Evolutionary conservation across 2,329 filamentous ascomycete species (phyloP), one percentile per base, ranked within the genome.

Genomic region (Colletotrichum sp.): DNA sequence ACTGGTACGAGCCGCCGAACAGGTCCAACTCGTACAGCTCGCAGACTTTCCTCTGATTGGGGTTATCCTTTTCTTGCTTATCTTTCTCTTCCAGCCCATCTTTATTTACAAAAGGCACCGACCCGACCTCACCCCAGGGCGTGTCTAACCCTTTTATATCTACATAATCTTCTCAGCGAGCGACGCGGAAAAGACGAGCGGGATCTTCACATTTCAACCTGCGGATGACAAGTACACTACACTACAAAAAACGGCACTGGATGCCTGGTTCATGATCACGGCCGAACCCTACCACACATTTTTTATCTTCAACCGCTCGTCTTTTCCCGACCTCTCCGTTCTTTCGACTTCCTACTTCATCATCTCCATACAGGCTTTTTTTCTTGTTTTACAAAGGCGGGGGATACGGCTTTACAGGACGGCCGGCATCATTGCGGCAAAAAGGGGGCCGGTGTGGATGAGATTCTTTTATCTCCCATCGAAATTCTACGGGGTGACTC

Each of bases 1-100:
- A 93, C 67, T 93, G 93, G 84, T 98, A 96, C 80, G 93, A 95
- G 77, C 93, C 94, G 44, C 94, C 95, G 2, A 94, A 90, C 79
- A 88, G 84, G 62, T 76, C 72, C n/a, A 76, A 70, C 32, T 62
- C 72, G 34, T 77, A 72, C 36, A 62, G 55, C 49, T 71, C 76
- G 16, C 77, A 78, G 60, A 24, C 28, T 21, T 70, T 78, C 63
- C 62, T 74, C 4, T 78, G 67, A 78, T 44, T 15, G 15, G 13
- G 24, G 8, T 26, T 28, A 4, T 8, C 16, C 21, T 9, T 52
- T 32, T 32, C 32, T 32, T 69, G 15, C 21, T 21, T 8, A 26
- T 6, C 8, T 18, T 18, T 13, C 24, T 66, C 21, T 62, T 64
- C 32, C 44, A 52, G 44, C 44, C n/a, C 44, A 52, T 21, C 44